These are phyloP conservation scores for Dittrichia graveolens DNA, from an alignment of 129 eudicot genomes.

Conservation along the genomic window DNA sequence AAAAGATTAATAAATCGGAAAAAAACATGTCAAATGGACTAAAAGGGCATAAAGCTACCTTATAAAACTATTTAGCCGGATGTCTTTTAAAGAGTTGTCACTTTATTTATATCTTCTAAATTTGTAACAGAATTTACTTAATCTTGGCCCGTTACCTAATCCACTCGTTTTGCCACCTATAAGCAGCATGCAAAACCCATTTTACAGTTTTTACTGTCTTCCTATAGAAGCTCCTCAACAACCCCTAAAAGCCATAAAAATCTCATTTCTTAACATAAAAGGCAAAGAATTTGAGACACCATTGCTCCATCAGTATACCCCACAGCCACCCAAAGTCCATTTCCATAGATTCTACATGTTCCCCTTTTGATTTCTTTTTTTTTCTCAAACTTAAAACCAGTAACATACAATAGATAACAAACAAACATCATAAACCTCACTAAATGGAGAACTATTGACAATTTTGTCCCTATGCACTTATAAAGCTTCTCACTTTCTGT, in stretches of 20 bases:
- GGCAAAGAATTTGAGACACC: constrained; percentile 27
- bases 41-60: too few relatives aligned
- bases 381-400: constrained; percentile 10
- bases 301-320: constrained; percentile 23
- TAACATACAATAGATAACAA: constrained; percentile 16
- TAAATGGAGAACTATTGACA: constrained; percentile 44
- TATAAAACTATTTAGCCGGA: too few relatives aligned
- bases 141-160: neutral
- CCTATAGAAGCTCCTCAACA: constrained; percentile 30
- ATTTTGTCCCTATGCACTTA: constrained; percentile 49
- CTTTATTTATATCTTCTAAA: too few relatives aligned
- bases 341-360: constrained; percentile 38
- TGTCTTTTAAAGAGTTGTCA: too few relatives aligned
- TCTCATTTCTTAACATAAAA: constrained; percentile 45
- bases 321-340: constrained; percentile 29
- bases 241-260: constrained; percentile 27
- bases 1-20: too few relatives aligned
- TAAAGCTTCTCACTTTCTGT: constrained; percentile 43
- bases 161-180: neutral
- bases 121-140: too few relatives aligned
- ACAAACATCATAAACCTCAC: constrained; percentile 32
- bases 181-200: constrained; percentile 13
- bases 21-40: too few relatives aligned
- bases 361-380: constrained; percentile 28
- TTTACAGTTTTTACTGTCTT: constrained; percentile 21